phyloP scores from a whole-genome alignment of 345 rosid genomes.

The Limnanthes douglasii region DNA sequence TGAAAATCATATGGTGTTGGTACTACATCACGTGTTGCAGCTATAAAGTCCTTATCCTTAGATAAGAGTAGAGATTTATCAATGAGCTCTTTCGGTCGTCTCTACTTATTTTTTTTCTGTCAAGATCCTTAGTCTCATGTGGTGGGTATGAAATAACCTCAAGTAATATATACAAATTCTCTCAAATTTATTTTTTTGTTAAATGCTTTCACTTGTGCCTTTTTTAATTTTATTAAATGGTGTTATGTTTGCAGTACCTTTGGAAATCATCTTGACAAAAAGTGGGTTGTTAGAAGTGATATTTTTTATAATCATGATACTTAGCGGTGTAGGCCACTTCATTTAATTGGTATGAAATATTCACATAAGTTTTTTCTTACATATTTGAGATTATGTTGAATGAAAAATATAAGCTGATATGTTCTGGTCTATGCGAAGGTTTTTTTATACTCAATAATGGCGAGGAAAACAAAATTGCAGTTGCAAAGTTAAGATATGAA shows the following conservation, averaged over 20 bases:
- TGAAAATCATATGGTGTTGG: no score
- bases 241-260: slow-evolving; percentile 27
- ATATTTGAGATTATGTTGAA: background rate
- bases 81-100: no score
- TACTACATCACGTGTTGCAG: no score
- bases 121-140: slow-evolving; percentile 46
- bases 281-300: slow-evolving; percentile 38
- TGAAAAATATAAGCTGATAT: no score
- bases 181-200: no score
- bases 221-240: no score
- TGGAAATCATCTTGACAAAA: slow-evolving; percentile 45
- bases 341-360: slow-evolving; percentile 46
- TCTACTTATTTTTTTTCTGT: slow-evolving; percentile 29
- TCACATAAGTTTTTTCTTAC: slow-evolving; percentile 19
- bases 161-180: no score
- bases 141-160: slow-evolving; percentile 49
- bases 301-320: slow-evolving; percentile 38
- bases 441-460: slow-evolving; percentile 39
- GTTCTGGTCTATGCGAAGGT: slow-evolving; percentile 18
- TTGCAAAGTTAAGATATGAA: slow-evolving; percentile 30
- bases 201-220: no score
- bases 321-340: slow-evolving; percentile 39
- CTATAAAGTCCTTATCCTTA: no score
- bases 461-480: slow-evolving; percentile 36
- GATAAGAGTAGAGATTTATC: no score